Evolutionary conservation across 2,329 filamentous ascomycete genomes (phyloP).

Genomic region (Westerdykella aurantiaca): DNA sequence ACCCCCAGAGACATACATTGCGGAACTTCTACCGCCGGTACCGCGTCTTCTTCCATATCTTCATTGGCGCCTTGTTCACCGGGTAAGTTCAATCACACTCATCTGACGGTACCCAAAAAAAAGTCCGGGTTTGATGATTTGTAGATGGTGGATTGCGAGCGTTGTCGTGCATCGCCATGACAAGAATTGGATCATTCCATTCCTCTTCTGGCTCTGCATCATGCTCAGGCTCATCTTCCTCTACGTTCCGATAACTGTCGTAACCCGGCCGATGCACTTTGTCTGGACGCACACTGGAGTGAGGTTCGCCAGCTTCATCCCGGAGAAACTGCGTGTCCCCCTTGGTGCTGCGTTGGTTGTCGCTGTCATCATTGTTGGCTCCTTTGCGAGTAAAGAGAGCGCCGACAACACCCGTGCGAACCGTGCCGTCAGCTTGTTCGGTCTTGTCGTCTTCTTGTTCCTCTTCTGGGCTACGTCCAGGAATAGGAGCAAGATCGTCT

Average conservation of each 20-base stretch:
- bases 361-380: conserved; percentile 68
- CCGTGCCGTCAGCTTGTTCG: conserved; percentile 75
- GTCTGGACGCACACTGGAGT: conserved; percentile 63
- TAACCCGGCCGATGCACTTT: conserved; percentile 61
- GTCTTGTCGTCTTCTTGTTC: conserved; percentile 64
- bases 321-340: conserved; percentile 59
- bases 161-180: conserved; percentile 66
- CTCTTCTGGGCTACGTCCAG: conserved; percentile 65
- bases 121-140: conserved; percentile 16
- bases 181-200: conserved; percentile 77
- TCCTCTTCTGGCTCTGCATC: conserved; percentile 72
- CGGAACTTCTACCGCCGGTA: conserved; percentile 42
- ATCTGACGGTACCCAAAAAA: conserved; percentile 4
- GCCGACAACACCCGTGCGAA: conserved; percentile 73
- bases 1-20: conserved; percentile 30
- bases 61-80: conserved; percentile 48
- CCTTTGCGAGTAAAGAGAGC: conserved; percentile 66
- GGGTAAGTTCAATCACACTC: conserved; percentile 38
- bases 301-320: conserved; percentile 56
- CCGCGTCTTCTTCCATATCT: conserved; percentile 38
- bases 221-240: conserved; percentile 68
- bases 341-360: conserved; percentile 60
- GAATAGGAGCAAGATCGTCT: conserved; percentile 53
- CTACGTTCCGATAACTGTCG: conserved; percentile 61
- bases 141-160: conserved; percentile 69